Evolutionary conservation across 495 filamentous ascomycete genomes (phyloP), one percentile per base, ranked within the genome.

Genomic region (Parathielavia appendiculata): DNA sequence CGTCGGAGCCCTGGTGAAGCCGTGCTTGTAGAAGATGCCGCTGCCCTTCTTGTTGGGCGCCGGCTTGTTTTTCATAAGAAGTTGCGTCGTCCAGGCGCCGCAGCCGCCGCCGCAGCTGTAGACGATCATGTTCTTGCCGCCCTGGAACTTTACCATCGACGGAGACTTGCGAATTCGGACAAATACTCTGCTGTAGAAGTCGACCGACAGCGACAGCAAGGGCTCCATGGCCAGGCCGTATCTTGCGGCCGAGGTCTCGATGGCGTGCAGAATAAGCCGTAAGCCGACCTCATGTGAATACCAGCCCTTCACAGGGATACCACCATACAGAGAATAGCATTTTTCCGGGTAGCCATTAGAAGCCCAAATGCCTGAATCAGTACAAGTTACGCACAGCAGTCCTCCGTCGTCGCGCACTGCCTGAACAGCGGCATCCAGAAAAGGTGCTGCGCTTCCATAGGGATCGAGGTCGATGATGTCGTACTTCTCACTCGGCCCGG

Each of bases 401-500:
- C 95, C 93, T 5, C 90, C 91, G 55, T 86, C 81, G 58, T 95
- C 89, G 36, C 82, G 83, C 12, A 97, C 76, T 0, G 86, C 83
- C 65, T 95, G 90, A 1, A 97, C 78, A 4, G 95, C 90, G 5
- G 89, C 86, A 66, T 99, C 93, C 14, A 97, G 71, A 72, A 97
- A 97, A 1, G 91, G 88, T 26, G 85, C 86, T 0, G 95, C 93
- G 1, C 88, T 90, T 17, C 93, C 93, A 66, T 97, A 99, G 0
- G 93, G 93, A 69, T 99, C 93, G 19, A 99, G 81, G 68, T 99
- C 93, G 58, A 99, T 95, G 35, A 97, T 90, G 64, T 97, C 85
- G 72, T 95, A 97, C 62, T 79, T 85, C 30, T 71, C 70, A 23
- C 64, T 69, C 48, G 65, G 65, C 55, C 51, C 63, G 23, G 62